Percentiles rank a stretch among this genome's conserved stretches.
phyloP scores from a whole-genome alignment of 192 early-diverging fungal genomes.

The Martensiomyces pterosporus region DNA sequence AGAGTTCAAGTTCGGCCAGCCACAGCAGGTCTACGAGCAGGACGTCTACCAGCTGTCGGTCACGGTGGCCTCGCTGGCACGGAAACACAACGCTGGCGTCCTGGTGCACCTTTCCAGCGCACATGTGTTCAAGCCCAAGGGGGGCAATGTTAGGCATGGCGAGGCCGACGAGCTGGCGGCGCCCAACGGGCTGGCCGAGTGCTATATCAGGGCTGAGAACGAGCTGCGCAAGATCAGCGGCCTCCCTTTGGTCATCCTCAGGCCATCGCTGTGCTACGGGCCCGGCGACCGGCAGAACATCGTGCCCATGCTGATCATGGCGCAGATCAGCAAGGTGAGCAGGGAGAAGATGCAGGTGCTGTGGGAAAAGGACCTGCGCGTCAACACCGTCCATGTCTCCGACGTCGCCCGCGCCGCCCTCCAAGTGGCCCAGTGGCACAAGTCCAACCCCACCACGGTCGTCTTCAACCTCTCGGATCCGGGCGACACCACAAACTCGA shows the following conservation, averaged over 20 bases:
- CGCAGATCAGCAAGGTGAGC: conserved; percentile 77
- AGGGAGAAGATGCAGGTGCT: conserved; percentile 89
- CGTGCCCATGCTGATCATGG: conserved; percentile 91
- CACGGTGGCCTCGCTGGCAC: conserved; percentile 79
- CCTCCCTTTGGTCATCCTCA: conserved; percentile 75
- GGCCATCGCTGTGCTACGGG: conserved; percentile 89
- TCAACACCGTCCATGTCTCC: conserved; percentile 91
- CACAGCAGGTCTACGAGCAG: conserved; percentile 60
- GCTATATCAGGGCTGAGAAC: conserved; percentile 25
- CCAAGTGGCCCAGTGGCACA: conserved; percentile 54
- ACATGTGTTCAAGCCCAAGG: conserved; percentile 66
- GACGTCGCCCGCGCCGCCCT: conserved; percentile 73
- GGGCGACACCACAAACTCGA: neutral
- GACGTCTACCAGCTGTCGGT: conserved; percentile 58
- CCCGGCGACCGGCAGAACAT: conserved; percentile 57
- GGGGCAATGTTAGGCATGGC: neutral
- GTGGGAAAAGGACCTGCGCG: conserved; percentile 87
- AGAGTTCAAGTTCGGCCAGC: conserved; percentile 90
- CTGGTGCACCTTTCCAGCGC: conserved; percentile 88
- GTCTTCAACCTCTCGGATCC: neutral
- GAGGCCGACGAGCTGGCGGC: conserved; percentile 26
- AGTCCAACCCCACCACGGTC: neutral
- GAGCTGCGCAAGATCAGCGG: conserved; percentile 24
- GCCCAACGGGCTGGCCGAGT: conserved; percentile 11
- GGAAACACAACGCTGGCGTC: conserved; percentile 62